Evolutionary conservation across 306 rosid genomes (phyloP), one percentile per base, ranked within the genome.

Genomic region (Canavalia gladiata): DNA sequence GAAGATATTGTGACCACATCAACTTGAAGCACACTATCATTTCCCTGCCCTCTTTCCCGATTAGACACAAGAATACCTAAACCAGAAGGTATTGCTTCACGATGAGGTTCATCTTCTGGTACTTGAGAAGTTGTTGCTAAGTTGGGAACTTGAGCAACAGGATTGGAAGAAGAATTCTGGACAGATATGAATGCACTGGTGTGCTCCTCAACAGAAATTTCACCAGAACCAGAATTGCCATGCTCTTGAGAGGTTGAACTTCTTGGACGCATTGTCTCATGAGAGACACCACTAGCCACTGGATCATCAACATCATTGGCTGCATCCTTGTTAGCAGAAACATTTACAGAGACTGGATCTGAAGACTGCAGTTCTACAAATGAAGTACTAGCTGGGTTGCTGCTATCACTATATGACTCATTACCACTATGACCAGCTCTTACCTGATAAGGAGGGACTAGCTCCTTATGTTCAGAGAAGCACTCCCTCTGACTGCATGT

Each of bases 1-100:
- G 99, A 92, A 57, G 97, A 92, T 87, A 92, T 90, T 73, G 93
- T 78, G 37, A 93, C 93, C 65, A 93, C 95, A 65, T 90, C 97
- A 81, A 93, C 90, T 77, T 91, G 98, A 87, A 91, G 86, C 84
- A 91, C 39, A 59, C 89, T 81, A 18, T 88, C 90, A 78, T 84
- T 91, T 85, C 82, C 90, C 37, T 74, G 86, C 35, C 74, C 91
- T 83, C 81, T 82, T 88, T 91, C 98, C 87, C 94, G 86, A 49
- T 91, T 89, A 79, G 98, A 89, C 79, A 87, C 89, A 78, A 87
- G 88, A 79, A 94, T 84, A 76, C 95, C 96, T 78, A 90, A 90
- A 75, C 92, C 92, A 67, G 97, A 89, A 74, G 94, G 88, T 54
- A 79, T 66, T 82, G 85, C 66, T 80, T 86, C 98, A 4, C 67